Conservation (phyloP, 345 rosid genomes). For the Salix purpurea region DNA sequence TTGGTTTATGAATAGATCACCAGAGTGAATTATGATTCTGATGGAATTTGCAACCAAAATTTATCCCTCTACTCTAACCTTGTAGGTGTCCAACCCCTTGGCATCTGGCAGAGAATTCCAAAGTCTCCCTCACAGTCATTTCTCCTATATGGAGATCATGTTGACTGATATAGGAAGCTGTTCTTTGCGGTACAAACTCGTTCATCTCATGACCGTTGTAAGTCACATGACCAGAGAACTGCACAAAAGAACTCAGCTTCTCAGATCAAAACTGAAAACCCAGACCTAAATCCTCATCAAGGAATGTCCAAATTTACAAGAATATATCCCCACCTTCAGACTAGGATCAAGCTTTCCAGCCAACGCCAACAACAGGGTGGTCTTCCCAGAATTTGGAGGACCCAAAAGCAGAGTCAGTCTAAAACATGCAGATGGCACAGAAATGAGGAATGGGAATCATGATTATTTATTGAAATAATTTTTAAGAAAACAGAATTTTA, state of each 20-base stretch:
- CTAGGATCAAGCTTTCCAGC: constrained; percentile 65
- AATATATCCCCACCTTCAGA: constrained; percentile 42
- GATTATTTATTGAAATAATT: not conserved
- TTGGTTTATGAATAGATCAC: not conserved
- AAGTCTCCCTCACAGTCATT: constrained; percentile 72
- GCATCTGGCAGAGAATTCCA: constrained; percentile 77
- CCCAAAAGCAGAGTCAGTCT: constrained; percentile 81
- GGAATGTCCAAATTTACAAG: not conserved
- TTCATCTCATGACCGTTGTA: constrained; percentile 52
- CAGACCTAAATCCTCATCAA: not conserved
- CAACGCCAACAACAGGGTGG: constrained; percentile 66
- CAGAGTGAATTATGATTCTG: not conserved
- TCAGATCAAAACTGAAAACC: not conserved
- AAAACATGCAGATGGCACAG: constrained; percentile 1
- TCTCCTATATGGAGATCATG: constrained; percentile 56
- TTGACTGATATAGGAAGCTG: constrained; percentile 67
- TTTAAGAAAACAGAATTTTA: not conserved
- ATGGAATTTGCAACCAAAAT: not conserved
- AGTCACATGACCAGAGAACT: constrained; percentile 58
- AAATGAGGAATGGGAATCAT: not conserved
- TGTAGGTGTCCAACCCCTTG: constrained; percentile 57
- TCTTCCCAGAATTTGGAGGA: constrained; percentile 86
- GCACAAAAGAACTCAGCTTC: not conserved
- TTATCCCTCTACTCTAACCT: constrained; percentile 33
- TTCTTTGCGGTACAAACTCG: constrained; percentile 63